A percentile compares a stretch with the other conserved stretches of the same genome.
Conservation (phyloP, 352 stramenopile species). For the Phytophthora sp. region DNA sequence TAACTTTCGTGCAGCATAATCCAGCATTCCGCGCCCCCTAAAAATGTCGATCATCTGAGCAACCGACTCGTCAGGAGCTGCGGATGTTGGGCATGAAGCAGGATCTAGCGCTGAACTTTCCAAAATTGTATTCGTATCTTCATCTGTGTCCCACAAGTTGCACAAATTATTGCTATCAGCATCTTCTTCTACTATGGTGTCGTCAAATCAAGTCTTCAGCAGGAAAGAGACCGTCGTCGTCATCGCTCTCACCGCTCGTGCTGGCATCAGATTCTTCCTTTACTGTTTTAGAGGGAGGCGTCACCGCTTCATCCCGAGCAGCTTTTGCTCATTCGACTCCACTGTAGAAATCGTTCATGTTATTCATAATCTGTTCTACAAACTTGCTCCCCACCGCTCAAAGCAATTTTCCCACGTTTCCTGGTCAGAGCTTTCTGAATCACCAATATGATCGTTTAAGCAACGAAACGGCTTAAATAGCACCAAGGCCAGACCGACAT, state of each 20-base stretch:
- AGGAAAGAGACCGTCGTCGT: neutral
- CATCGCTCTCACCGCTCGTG: neutral
- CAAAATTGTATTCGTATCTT: neutral
- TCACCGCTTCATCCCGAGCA: neutral
- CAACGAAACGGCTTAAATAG: neutral
- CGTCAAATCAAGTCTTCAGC: too few relatives aligned
- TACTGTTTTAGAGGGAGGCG: too few relatives aligned
- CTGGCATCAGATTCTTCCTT: neutral
- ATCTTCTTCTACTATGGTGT: too few relatives aligned
- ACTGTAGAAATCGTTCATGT: constrained; percentile 4
- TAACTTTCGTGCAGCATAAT: neutral
- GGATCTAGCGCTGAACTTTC: neutral
- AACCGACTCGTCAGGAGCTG: neutral
- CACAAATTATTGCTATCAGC: neutral
- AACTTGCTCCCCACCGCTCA: neutral
- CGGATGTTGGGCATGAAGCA: neutral
- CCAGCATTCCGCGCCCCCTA: neutral
- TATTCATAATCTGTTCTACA: constrained; percentile 1
- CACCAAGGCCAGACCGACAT: neutral
- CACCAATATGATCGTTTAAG: neutral
- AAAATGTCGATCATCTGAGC: neutral
- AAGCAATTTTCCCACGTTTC: neutral
- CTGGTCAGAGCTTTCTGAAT: neutral
- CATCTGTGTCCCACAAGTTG: neutral
- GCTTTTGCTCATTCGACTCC: neutral